phyloP scores from a whole-genome alignment of 768 basidiomycete species.

The Paxillus ammoniavirescens region DNA sequence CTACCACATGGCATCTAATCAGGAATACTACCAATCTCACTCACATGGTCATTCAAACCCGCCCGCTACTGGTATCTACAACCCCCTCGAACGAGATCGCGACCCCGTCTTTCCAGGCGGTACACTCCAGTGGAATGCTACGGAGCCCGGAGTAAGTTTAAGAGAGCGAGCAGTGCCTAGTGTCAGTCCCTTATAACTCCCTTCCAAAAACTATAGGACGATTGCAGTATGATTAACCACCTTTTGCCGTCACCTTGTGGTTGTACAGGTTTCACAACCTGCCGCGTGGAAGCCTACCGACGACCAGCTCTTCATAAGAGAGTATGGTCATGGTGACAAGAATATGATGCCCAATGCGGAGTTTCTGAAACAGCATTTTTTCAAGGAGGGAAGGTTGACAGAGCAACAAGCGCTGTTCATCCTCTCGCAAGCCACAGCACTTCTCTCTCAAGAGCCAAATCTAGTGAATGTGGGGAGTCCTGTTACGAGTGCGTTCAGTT shows the following conservation, averaged over 20 bases:
- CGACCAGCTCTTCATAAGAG: slow-evolving; percentile 63
- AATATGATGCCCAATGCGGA: slow-evolving; percentile 67
- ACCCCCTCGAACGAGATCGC: slow-evolving; percentile 26
- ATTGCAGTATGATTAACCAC: slow-evolving; percentile 28
- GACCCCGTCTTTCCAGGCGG: slow-evolving; percentile 28
- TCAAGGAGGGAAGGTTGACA: slow-evolving; percentile 78
- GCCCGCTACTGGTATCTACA: slow-evolving; percentile 1
- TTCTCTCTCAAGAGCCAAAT: slow-evolving; percentile 78
- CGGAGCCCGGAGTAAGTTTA: slow-evolving; percentile 16
- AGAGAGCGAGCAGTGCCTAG: slow-evolving; percentile 30
- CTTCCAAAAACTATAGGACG: slow-evolving; percentile 9
- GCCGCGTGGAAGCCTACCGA: slow-evolving; percentile 63
- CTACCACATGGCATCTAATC: slow-evolving; percentile 20
- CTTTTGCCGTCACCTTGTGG: slow-evolving; percentile 13
- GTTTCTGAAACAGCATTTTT: slow-evolving; percentile 87
- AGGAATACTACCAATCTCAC: slow-evolving; percentile 22
- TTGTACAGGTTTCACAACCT: slow-evolving; percentile 65
- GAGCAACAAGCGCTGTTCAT: slow-evolving; percentile 87
- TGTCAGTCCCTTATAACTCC: slow-evolving; percentile 29
- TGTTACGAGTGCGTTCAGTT: slow-evolving; percentile 70
- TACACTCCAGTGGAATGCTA: slow-evolving; percentile 22
- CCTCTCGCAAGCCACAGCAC: slow-evolving; percentile 59
- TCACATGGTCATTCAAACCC: slow-evolving; percentile 15
- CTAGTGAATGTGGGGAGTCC: slow-evolving; percentile 85
- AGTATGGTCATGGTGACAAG: slow-evolving; percentile 39